These are phyloP conservation scores for Aspergillus bridgeri DNA, from an alignment of 495 filamentous ascomycete species.

Conservation along the genomic window DNA sequence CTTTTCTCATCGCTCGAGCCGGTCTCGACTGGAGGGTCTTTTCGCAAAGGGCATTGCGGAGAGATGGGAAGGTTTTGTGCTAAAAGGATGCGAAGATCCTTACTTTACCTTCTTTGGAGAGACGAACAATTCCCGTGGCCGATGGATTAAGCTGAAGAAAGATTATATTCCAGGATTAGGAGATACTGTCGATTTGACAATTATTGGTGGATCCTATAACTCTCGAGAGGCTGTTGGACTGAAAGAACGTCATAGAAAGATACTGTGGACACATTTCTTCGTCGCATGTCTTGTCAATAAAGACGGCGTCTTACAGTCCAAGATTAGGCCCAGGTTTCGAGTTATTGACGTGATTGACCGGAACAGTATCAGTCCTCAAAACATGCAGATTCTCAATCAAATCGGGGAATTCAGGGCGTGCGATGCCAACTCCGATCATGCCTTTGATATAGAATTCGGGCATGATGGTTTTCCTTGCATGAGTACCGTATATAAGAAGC, in stretches of 20 bases:
- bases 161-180: conserved; percentile 81
- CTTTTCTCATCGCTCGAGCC: conserved; percentile 47
- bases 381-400: conserved; percentile 51
- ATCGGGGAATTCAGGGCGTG: conserved; percentile 42
- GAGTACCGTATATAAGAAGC: conserved; percentile 53
- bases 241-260: conserved; percentile 35
- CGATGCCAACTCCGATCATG: conserved; percentile 19
- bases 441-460: conserved; percentile 36
- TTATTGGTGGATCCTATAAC: conserved; percentile 69
- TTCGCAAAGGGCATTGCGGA: conserved; percentile 64
- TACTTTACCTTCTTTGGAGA: conserved; percentile 57
- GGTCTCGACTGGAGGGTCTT: conserved; percentile 49
- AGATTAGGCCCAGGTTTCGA: conserved; percentile 56
- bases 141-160: conserved; percentile 84
- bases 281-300: conserved; percentile 76
- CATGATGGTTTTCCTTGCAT: conserved; percentile 27
- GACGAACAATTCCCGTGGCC: conserved; percentile 35
- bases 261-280: conserved; percentile 75
- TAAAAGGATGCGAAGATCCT: conserved; percentile 74
- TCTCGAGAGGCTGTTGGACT: conserved; percentile 48
- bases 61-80: conserved; percentile 69
- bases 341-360: conserved; percentile 57
- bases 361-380: conserved; percentile 47
- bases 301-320: conserved; percentile 50
- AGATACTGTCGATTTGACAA: conserved; percentile 76